These are phyloP conservation scores for Pichia sp. DNA, from an alignment of 1,139 yeast genomes.

Conservation along the genomic window DNA sequence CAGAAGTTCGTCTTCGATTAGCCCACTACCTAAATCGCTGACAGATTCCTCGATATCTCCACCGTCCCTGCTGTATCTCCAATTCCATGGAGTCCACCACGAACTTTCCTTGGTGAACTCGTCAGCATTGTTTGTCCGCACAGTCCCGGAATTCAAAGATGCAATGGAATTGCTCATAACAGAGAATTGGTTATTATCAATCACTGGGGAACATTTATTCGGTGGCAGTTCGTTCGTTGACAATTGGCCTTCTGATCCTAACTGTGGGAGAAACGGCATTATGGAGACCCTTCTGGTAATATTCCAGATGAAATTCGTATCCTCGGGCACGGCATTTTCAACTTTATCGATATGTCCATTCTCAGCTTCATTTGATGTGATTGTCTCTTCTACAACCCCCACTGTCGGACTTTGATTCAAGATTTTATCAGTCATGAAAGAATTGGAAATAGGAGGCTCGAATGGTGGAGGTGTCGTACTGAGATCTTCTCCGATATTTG, in stretches of 20 bases:
- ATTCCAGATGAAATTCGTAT: constrained; percentile 10
- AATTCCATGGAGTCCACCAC: constrained; percentile 23
- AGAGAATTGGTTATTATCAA: neutral
- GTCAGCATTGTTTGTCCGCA: neutral
- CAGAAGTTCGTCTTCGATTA: constrained; percentile 15
- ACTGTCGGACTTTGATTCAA: constrained; percentile 1
- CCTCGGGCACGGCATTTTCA: neutral
- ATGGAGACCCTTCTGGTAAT: constrained; percentile 14
- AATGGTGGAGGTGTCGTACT: too few relatives aligned
- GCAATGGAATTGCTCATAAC: neutral
- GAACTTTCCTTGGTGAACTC: neutral
- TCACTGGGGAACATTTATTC: constrained; percentile 9
- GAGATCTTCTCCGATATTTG: too few relatives aligned
- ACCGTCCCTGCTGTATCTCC: constrained; percentile 7
- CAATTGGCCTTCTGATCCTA: neutral
- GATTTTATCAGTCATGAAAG: neutral
- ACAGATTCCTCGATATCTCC: constrained; percentile 3
- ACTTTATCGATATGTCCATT: neutral
- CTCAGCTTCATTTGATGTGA: neutral
- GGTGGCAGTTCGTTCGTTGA: constrained; percentile 1
- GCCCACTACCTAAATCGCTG: constrained; percentile 10
- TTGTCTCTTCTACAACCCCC: neutral
- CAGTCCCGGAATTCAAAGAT: neutral
- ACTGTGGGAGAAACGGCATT: constrained; percentile 6
- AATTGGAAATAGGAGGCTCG: too few relatives aligned